Percentiles rank a stretch among this genome's conserved stretches.
phyloP scores from a whole-genome alignment of 2,329 filamentous ascomycete genomes.

The Penicillium capsulatum region DNA sequence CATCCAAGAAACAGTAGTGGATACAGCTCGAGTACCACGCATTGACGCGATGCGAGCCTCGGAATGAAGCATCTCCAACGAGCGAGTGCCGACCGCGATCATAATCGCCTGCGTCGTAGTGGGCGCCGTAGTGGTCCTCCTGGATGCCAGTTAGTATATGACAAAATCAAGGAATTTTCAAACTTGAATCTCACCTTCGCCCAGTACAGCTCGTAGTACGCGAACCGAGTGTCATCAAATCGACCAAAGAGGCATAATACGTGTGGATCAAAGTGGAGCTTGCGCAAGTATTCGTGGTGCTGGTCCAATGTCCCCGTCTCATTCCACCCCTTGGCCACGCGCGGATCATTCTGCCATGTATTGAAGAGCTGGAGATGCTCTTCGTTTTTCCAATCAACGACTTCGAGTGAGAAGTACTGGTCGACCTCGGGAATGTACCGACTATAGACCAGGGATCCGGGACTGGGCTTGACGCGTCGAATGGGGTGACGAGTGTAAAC shows the following conservation, averaged over 20 bases:
- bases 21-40: conserved; percentile 57
- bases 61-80: conserved; percentile 54
- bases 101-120: conserved; percentile 54
- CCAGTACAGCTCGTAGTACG: conserved; percentile 80
- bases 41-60: conserved; percentile 53
- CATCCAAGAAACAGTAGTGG: conserved; percentile 58
- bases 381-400: conserved; percentile 61
- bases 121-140: conserved; percentile 59
- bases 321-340: conserved; percentile 76
- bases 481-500: conserved; percentile 65
- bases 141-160: no score
- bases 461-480: conserved; percentile 65
- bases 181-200: conserved; percentile 61
- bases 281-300: conserved; percentile 66
- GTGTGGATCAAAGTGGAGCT: conserved; percentile 67
- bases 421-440: conserved; percentile 71
- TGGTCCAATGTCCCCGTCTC: conserved; percentile 71
- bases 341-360: conserved; percentile 77
- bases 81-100: conserved; percentile 60
- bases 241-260: conserved; percentile 65
- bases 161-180: no score
- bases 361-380: conserved; percentile 69
- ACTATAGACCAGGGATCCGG: conserved; percentile 69
- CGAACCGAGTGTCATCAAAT: conserved; percentile 67
- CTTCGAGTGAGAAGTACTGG: conserved; percentile 74